A percentile compares a stretch with the other conserved stretches of the same genome.
Evolutionary conservation across 2,329 filamentous ascomycete genomes (phyloP).

Genomic region (Pyricularia sp.): DNA sequence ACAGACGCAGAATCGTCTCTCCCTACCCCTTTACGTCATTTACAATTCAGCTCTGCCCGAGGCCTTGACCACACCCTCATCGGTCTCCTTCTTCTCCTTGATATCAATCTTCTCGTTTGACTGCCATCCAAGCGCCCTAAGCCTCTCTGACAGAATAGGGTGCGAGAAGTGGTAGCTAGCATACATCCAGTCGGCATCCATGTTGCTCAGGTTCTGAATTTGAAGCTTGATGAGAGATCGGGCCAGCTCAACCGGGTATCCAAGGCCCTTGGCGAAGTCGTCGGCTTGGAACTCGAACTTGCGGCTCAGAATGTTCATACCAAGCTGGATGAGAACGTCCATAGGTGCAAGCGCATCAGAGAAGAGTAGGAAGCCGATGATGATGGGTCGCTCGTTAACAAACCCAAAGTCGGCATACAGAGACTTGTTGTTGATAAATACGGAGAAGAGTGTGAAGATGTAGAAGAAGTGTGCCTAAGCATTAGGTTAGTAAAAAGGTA

Average conservation of each 20-base stretch:
- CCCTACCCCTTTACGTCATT: constrained; percentile 6
- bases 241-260: constrained; percentile 73
- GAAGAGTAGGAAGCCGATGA: constrained; percentile 95
- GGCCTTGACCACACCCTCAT: constrained; percentile 47
- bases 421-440: constrained; percentile 91
- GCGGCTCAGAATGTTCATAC: constrained; percentile 91
- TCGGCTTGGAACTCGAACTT: constrained; percentile 96
- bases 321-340: constrained; percentile 84
- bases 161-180: constrained; percentile 98
- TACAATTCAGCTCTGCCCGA: constrained; percentile 64
- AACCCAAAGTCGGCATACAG: constrained; percentile 91
- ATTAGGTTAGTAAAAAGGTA: constrained; percentile 16
- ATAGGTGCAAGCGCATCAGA: constrained; percentile 91
- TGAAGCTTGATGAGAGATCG: constrained; percentile 90
- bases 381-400: constrained; percentile 67
- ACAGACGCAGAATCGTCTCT: not conserved
- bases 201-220: constrained; percentile 93
- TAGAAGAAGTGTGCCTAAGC: constrained; percentile 81
- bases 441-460: constrained; percentile 90
- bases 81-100: constrained; percentile 20
- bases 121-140: constrained; percentile 83
- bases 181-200: constrained; percentile 98
- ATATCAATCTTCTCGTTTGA: constrained; percentile 36
- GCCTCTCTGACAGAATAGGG: constrained; percentile 84
- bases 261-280: constrained; percentile 71